Base-by-base conservation (phyloP, 2,329 filamentous ascomycete genomes). In the Apiospora phragmitis region DNA sequence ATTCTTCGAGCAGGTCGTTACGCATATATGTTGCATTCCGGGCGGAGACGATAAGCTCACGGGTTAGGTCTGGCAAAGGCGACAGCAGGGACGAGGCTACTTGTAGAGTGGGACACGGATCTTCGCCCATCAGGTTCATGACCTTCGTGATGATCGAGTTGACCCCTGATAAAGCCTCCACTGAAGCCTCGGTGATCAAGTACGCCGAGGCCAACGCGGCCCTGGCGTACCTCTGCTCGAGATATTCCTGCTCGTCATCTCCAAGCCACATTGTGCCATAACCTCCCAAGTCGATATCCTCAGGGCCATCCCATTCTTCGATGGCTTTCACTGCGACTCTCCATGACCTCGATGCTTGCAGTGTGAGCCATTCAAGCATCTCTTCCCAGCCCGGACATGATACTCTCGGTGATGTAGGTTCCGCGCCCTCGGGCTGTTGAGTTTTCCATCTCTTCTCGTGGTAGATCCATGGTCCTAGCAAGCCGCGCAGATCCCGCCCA, bases 401-500 rank as follows among this genome's bases (percentile, higher is more conserved):
- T 68, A 80, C 70, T n/a, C 73, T 76, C 9, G 77, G 70, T 8
- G 69, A 43, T n/a, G 70, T 45, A 18, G 70, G 72, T n/a, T 79
- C 75, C 21, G 75, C 75, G 59, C 77, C 72, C 41, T 76, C 73
- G 29, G 72, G 42, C 41, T 73, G 66, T 12, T 68, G 65, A 26
- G 68, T 71, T 71, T 86, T 87, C 83, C 91, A 90, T 69, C 91
- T 87, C 26, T 81, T 85, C 68, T 90, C 85, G 65, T 89, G 90
- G 76, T 92, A 90, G 67, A 94, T 83, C 93, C 93, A 95, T 2
- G 93, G 93, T 0, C 90, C 91, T 67, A 95, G 82, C 47, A 95
- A 77, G 0, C 90, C 89, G 72, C 88, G 88, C 70, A 95, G 77
- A 77, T 94, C 92, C 70, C 92, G 87, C 1, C 88, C 90, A 66